A percentile compares a stretch with the other conserved stretches of the same genome.
These are phyloP conservation scores for Xylariomycetidae sp. DNA, from an alignment of 2,329 filamentous ascomycete genomes.

Conservation along the genomic window DNA sequence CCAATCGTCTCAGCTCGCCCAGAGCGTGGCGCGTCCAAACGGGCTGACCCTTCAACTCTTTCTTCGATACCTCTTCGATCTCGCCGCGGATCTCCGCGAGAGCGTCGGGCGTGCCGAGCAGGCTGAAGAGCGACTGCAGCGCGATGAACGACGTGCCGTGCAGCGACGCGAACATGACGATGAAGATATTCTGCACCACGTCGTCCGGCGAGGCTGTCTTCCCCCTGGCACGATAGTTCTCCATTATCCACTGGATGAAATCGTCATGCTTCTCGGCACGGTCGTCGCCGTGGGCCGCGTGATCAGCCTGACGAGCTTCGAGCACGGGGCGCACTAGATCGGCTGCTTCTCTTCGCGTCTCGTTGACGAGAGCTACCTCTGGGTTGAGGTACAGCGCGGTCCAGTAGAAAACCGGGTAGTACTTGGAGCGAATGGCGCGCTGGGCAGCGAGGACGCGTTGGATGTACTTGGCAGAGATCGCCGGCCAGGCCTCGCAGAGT, in stretches of 20 bases:
- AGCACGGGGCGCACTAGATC: conserved; percentile 14
- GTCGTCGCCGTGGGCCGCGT: conserved; percentile 3
- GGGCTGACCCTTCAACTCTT: conserved; percentile 8
- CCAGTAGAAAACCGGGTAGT: conserved; percentile 13
- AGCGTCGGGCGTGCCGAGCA: conserved; percentile 10
- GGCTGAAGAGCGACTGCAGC: conserved; percentile 9
- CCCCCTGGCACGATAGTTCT: conserved; percentile 12
- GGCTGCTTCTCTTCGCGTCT: conserved; percentile 10
- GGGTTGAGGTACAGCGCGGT: conserved; percentile 14
- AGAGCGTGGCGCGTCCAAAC: conserved; percentile 13
- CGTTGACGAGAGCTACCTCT: conserved; percentile 10
- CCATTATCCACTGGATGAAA: conserved; percentile 16
- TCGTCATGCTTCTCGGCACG: conserved; percentile 12
- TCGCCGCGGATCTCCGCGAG: conserved; percentile 12
- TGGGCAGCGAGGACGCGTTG: conserved; percentile 11
- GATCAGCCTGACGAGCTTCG: conserved; percentile 10
- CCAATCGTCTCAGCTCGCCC: conserved; percentile 10
- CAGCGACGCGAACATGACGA: conserved; percentile 16
- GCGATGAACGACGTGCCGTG: conserved; percentile 11
- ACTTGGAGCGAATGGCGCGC: conserved; percentile 10
- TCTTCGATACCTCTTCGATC: conserved; percentile 7
- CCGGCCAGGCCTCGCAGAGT: conserved; percentile 11
- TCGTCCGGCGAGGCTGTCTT: conserved; percentile 12
- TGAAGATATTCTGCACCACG: conserved; percentile 13
- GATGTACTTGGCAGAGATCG: conserved; percentile 14